These are phyloP conservation scores for Colletotrichum eleusines DNA, from an alignment of 2,329 filamentous ascomycete species.

Conservation along the genomic window DNA sequence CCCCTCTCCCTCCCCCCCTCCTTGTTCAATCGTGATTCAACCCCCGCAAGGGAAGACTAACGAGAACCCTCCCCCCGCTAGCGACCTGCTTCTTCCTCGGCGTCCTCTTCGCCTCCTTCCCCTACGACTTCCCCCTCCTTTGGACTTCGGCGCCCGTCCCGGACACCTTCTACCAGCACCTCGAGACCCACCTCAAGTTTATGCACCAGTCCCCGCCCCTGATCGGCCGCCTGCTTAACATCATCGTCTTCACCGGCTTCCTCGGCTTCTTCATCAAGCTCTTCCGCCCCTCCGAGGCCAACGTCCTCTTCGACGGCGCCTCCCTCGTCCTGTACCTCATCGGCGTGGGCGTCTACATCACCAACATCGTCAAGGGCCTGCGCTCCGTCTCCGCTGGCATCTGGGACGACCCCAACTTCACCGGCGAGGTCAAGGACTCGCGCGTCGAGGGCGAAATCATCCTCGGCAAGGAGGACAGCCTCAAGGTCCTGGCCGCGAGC, in stretches of 20 bases:
- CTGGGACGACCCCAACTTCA: slow-evolving; percentile 60
- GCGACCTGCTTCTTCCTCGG: slow-evolving; percentile 97
- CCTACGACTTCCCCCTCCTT: slow-evolving; percentile 93
- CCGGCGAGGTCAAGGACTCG: slow-evolving; percentile 54
- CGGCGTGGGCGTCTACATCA: slow-evolving; percentile 91
- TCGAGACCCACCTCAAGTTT: slow-evolving; percentile 91
- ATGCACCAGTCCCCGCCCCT: slow-evolving; percentile 91
- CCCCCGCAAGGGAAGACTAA: slow-evolving; percentile 2
- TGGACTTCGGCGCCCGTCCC: slow-evolving; percentile 78
- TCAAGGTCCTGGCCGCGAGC: slow-evolving; percentile 91
- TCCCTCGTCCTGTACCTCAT: slow-evolving; percentile 86
- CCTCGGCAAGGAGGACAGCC: slow-evolving; percentile 86
- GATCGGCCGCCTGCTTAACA: slow-evolving; percentile 93
- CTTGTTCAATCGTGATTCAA: neutral
- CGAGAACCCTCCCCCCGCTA: slow-evolving; percentile 50
- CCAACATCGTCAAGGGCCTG: slow-evolving; percentile 96
- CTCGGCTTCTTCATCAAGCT: slow-evolving; percentile 93
- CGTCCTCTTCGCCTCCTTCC: slow-evolving; percentile 95
- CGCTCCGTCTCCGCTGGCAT: slow-evolving; percentile 81
- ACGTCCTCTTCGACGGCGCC: slow-evolving; percentile 93
- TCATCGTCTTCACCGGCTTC: slow-evolving; percentile 89
- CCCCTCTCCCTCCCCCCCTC: slow-evolving; percentile 37
- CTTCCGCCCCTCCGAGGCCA: slow-evolving; percentile 92
- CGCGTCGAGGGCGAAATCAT: slow-evolving; percentile 71
- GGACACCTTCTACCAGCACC: slow-evolving; percentile 80